These are phyloP conservation scores for Dendrobium chrysotoxum DNA, from an alignment of 106 monocot species.

Conservation along the genomic window DNA sequence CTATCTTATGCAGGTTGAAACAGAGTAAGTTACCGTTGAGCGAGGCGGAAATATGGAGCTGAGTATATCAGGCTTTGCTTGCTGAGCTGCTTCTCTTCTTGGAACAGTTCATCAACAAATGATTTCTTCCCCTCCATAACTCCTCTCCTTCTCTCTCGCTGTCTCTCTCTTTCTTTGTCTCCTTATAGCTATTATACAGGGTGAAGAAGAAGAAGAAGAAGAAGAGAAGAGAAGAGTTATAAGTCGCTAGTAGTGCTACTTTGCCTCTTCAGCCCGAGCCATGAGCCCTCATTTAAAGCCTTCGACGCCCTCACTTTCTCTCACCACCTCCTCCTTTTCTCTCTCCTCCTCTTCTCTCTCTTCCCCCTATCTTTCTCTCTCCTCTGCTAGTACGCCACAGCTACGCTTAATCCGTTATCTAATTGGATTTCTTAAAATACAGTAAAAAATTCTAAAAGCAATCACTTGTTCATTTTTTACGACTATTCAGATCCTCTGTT, in stretches of 20 bases:
- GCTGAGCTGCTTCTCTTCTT: conserved; percentile 4
- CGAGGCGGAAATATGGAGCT: conserved; percentile 7
- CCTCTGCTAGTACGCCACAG: background rate
- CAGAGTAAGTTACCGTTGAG: background rate
- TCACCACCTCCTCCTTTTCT: background rate
- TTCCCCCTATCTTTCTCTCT: background rate
- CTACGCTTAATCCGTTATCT: background rate
- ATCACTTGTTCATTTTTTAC: background rate
- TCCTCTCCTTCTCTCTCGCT: background rate
- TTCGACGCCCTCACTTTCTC: background rate
- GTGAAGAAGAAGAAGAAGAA: background rate
- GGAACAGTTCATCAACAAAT: conserved; percentile 5
- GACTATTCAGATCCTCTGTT: background rate
- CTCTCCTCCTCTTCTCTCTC: background rate
- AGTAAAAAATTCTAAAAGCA: background rate
- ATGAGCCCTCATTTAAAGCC: conserved; percentile 10
- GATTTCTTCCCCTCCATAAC: conserved; percentile 12
- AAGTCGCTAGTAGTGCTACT: background rate
- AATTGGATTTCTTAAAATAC: conserved; percentile 1
- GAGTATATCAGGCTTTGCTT: conserved; percentile 3
- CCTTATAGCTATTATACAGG: background rate
- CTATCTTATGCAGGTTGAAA: background rate
- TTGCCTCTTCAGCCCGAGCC: background rate
- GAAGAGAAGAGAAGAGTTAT: background rate
- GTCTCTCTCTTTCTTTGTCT: background rate